Base-by-base conservation (phyloP, 2,329 filamentous ascomycete species). In the Ophiostoma sp. region DNA sequence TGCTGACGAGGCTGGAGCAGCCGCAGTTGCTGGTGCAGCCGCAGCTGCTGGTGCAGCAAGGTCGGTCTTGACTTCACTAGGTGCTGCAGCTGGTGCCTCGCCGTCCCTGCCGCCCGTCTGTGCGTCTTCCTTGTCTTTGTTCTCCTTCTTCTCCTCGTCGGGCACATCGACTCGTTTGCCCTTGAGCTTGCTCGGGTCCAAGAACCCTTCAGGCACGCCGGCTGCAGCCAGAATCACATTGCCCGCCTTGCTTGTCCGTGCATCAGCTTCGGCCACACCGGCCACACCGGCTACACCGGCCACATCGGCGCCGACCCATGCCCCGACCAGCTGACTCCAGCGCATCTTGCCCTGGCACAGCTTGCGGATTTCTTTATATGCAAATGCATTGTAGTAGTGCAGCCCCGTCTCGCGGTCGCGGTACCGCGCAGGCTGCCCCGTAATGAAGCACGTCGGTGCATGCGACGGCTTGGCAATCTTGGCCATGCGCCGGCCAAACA, bases 351-450 rank as follows among this genome's bases (percentile, higher is more conserved):
- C 90, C 1, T 83, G 85, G 68, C 87, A 81, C 17, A 96, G 84
- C 70, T 89, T 87, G 76, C 92, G 90, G 65, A 98, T 90, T 78
- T 96, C 89, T 75, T 88, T 88, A 80, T 93, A 97, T 0, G 93
- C 94, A 73, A 89, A 86, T 62, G 87, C 83, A 77, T 94, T 94
- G 73, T 87, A 86, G 79, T 94, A 99, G 0, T 89, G 87, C 20
- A 98, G 84, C 0, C 92, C 91, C 0, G 94, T 98, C 74, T 87
- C 86, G 0, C 93, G 92, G 78, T 99, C 95, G 33, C 89, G 87
- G 79, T 96, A 98, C 69, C 88, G 88, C 15, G 94, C 95, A 4
- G 89, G 87, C 69, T 89, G 86, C 76, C 90, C 90, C 0, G 93
- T 97, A 77, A 98, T 94, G 67, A 89, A 90, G 78, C 95, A 99